Evolutionary conservation across 768 basidiomycete species (phyloP).

Genomic region (Naganishia kalamii): DNA sequence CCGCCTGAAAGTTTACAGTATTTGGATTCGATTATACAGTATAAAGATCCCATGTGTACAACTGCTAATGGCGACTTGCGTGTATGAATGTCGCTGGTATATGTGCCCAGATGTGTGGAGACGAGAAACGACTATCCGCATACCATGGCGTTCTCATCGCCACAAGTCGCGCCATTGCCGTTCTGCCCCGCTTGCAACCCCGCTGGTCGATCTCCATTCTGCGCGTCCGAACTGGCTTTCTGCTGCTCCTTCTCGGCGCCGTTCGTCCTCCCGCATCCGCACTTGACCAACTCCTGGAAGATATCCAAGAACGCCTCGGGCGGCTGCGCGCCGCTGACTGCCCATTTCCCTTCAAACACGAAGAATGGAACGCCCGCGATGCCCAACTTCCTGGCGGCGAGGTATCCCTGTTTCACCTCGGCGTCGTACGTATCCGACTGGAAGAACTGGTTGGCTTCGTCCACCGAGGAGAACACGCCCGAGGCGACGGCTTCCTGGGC

Average conservation of each 20-base stretch:
- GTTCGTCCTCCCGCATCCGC: constrained; percentile 12
- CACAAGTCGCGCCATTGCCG: background rate
- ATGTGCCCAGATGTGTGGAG: no score
- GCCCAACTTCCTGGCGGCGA: constrained; percentile 59
- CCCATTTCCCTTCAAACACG: constrained; percentile 72
- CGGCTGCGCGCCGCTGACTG: constrained; percentile 66
- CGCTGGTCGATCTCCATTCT: background rate
- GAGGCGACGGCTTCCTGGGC: constrained; percentile 56
- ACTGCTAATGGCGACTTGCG: no score
- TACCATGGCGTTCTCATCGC: background rate
- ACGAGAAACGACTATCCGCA: background rate
- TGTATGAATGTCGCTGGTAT: no score
- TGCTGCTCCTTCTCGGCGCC: background rate
- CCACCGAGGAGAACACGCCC: constrained; percentile 56
- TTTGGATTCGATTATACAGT: no score
- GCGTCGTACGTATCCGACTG: constrained; percentile 59
- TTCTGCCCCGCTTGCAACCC: background rate
- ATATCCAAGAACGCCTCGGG: constrained; percentile 56
- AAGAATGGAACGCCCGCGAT: constrained; percentile 74
- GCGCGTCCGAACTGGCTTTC: background rate
- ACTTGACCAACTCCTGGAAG: constrained; percentile 19
- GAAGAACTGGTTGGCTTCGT: constrained; percentile 64
- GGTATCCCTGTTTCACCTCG: constrained; percentile 61
- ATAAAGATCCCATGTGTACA: no score
- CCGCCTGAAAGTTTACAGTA: no score